A percentile compares a stretch with the other conserved stretches of the same genome.
Conservation (phyloP, 345 rosid species). For the Euphorbia pulcherrima region DNA sequence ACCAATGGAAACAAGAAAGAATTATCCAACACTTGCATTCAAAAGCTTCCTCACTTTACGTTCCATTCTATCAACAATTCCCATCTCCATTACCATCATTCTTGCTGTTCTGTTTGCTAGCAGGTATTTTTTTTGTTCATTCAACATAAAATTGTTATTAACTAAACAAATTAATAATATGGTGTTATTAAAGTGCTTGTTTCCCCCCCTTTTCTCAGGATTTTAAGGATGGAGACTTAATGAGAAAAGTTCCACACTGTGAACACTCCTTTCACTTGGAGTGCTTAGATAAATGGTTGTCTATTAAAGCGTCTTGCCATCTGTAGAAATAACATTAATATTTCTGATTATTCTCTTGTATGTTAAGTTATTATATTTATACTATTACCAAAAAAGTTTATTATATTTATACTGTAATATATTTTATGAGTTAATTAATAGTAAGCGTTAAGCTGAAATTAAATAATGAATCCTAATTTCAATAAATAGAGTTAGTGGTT, state of each 20-base stretch:
- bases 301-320: constrained; percentile 58
- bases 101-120: constrained; percentile 63
- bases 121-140: constrained; percentile 33
- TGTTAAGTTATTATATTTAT: no score
- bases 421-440: background rate
- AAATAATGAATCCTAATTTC: no score
- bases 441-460: no score
- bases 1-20: constrained; percentile 44
- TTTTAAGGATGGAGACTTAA: constrained; percentile 47
- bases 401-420: background rate
- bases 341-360: constrained; percentile 15
- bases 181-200: no score
- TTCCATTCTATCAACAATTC: constrained; percentile 18
- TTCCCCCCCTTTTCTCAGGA: constrained; percentile 51
- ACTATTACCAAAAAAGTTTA: no score
- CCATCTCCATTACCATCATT: constrained; percentile 15
- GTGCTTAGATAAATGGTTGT: constrained; percentile 72
- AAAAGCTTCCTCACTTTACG: constrained; percentile 39
- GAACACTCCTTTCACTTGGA: constrained; percentile 60
- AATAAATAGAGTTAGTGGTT: no score
- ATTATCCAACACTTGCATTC: constrained; percentile 35
- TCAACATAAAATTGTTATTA: no score
- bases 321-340: constrained; percentile 54
- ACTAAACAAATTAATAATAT: background rate
- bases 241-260: constrained; percentile 58